Evolutionary conservation across 352 stramenopile genomes (phyloP).

Genomic region (Phytophthora meadii): DNA sequence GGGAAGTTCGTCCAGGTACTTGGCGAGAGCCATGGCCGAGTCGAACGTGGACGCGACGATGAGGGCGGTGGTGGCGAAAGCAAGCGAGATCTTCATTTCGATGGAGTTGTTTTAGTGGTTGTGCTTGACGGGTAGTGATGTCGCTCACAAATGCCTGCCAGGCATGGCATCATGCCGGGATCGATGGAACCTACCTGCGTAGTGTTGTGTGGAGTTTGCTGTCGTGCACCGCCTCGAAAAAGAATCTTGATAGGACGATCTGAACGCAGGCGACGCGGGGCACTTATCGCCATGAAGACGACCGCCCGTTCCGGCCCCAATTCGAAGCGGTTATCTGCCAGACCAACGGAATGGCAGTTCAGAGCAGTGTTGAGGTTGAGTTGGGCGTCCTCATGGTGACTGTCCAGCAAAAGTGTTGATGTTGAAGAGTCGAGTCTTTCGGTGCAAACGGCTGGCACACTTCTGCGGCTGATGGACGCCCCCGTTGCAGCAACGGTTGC

Average conservation of each 20-base stretch:
- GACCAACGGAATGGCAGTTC: conserved; percentile 14
- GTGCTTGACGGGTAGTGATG: conserved; percentile 1
- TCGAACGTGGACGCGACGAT: conserved; percentile 26
- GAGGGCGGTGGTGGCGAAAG: conserved; percentile 24
- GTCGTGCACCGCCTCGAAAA: conserved; percentile 14
- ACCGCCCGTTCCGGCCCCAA: conserved; percentile 15
- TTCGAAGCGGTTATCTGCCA: conserved; percentile 4
- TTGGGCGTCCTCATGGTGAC: neutral
- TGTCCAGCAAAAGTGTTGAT: conserved; percentile 8
- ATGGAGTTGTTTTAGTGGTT: neutral
- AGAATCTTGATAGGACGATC: conserved; percentile 9
- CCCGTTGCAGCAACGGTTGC: no score
- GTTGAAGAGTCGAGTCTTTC: conserved; percentile 10
- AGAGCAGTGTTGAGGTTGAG: conserved; percentile 7
- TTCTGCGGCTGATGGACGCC: conserved; percentile 14
- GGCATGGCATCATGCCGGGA: neutral
- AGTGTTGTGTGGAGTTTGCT: neutral
- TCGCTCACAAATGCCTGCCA: conserved; percentile 1
- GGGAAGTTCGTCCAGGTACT: conserved; percentile 46
- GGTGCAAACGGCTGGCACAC: conserved; percentile 17
- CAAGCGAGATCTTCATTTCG: conserved; percentile 27
- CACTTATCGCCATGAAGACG: conserved; percentile 3
- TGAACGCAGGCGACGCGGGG: neutral
- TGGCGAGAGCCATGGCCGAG: conserved; percentile 18
- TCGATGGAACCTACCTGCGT: neutral